Conservation (phyloP, 306 rosid genomes). For the Cucumis cinereus region DNA sequence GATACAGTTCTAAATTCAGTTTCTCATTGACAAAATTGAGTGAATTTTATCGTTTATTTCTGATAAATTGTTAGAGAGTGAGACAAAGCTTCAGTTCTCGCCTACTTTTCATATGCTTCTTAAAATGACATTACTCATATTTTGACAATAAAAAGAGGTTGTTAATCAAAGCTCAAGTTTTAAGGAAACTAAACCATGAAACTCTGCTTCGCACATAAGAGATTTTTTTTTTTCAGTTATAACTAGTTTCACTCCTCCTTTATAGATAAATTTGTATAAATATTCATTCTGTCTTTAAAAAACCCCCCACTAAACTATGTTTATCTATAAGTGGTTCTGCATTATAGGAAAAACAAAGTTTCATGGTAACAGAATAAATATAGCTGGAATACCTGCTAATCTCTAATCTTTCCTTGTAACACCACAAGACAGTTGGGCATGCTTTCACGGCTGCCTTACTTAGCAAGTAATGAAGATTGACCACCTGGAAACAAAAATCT, state of each 20-base stretch:
- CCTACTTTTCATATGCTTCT: neutral
- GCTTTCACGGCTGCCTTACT: neutral
- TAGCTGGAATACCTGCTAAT: neutral
- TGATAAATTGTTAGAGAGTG: too few species aligned
- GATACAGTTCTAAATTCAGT: neutral
- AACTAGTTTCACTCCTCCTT: neutral
- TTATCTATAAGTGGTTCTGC: neutral
- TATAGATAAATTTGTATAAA: too few species aligned
- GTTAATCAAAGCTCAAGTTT: neutral
- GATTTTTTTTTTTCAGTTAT: neutral
- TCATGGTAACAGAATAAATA: neutral
- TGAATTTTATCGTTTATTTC: too few species aligned
- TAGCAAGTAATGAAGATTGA: neutral
- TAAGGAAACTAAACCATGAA: too few species aligned
- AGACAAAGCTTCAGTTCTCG: neutral
- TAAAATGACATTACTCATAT: neutral
- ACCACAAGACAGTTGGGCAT: neutral
- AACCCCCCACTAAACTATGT: neutral
- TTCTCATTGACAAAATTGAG: neutral
- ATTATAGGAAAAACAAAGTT: neutral
- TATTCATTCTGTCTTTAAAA: too few species aligned
- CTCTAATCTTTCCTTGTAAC: neutral
- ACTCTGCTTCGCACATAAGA: neutral
- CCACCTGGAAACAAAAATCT: neutral
- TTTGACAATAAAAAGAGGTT: neutral